Base-by-base conservation (phyloP, 345 rosid species). In the Sonneratia alba region DNA sequence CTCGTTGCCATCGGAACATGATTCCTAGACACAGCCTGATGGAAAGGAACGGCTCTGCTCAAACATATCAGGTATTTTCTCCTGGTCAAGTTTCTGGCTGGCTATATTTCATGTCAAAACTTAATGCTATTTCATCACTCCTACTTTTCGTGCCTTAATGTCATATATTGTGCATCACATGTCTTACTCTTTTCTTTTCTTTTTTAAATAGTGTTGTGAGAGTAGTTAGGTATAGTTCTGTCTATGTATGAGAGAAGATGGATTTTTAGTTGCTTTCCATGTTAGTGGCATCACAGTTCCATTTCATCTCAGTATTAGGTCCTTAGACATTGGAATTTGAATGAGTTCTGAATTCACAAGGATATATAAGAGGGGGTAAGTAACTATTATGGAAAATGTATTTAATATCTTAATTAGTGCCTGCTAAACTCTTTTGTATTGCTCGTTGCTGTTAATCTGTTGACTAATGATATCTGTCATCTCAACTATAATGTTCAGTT, bases 31-130 rank as follows among this genome's bases (percentile, higher is more conserved):
- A 69, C n/a, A 77, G 87, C 74, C 75, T 86, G 73, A 85, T 89
- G 90, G 88, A 86, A 34, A 70, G 84, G 59, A 82, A 89, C 62
- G 61, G 63, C 66, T 79, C 89, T 57, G 90, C 89, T 43, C 79
- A 12, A 21, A 74, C 85, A 15, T 80, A 73, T 45, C 86, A 87
- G 90, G 87, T 89, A 73, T n/a, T 69, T 68, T 18, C 62, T 68
- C 36, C 4, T 43, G 15, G 32, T 42, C 70, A 24, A 67, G 22
- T n/a, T 57, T n/a, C 32, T 67, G 48, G 22, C n/a, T 21, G 70
- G 34, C 27, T 40, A 27, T 19, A 38, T 38, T 16, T 67, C 16
- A 67, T 67, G 9, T 66, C 22, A 16, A 18, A 59, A 56, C 22
- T 56, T 56, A 53, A 53, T 3, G 22, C 57, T 68, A 40, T 40